Conservation (phyloP, 495 filamentous ascomycete genomes). For the Staphylotrichum longicolle region DNA sequence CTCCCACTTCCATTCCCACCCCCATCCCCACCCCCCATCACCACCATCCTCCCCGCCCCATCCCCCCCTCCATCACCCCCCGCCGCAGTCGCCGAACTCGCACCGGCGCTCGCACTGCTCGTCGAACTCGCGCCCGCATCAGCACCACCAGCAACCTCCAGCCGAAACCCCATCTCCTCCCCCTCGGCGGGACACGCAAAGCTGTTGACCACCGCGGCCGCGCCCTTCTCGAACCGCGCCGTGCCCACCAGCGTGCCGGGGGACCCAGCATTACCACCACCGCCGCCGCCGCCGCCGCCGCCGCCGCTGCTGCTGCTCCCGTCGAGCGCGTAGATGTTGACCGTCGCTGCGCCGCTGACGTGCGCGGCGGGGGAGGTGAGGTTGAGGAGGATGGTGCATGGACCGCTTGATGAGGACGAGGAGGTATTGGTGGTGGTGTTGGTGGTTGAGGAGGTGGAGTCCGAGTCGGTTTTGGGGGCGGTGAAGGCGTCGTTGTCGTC, state of each 20-base stretch:
- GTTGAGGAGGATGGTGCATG: constrained; percentile 27
- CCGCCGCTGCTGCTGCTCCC: constrained; percentile 18
- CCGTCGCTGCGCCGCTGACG: constrained; percentile 20
- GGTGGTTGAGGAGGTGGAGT: too few species aligned
- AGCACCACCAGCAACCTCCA: constrained; percentile 19
- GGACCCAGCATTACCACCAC: not conserved
- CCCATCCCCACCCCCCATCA: too few species aligned
- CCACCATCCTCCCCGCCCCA: not conserved
- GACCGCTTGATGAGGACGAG: too few species aligned
- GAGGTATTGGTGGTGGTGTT: too few species aligned
- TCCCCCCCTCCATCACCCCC: not conserved
- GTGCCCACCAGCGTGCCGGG: constrained; percentile 31
- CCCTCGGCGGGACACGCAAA: constrained; percentile 30
- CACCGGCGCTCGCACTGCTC: too few species aligned
- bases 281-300: too few species aligned
- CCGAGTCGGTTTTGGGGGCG: too few species aligned
- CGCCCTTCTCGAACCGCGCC: constrained; percentile 22
- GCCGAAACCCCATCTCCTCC: constrained; percentile 27
- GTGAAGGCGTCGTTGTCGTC: too few species aligned
- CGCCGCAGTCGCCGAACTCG: too few species aligned
- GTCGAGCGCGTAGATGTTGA: constrained; percentile 34
- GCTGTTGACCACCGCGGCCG: constrained; percentile 21
- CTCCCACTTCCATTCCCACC: too few species aligned
- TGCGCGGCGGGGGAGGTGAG: constrained; percentile 9
- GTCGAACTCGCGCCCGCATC: too few species aligned